Percentiles rank a stretch among this genome's conserved stretches.
These are phyloP conservation scores for Planoprotostelium fungivorum DNA, from an alignment of 78 protist species.

Conservation along the genomic window DNA sequence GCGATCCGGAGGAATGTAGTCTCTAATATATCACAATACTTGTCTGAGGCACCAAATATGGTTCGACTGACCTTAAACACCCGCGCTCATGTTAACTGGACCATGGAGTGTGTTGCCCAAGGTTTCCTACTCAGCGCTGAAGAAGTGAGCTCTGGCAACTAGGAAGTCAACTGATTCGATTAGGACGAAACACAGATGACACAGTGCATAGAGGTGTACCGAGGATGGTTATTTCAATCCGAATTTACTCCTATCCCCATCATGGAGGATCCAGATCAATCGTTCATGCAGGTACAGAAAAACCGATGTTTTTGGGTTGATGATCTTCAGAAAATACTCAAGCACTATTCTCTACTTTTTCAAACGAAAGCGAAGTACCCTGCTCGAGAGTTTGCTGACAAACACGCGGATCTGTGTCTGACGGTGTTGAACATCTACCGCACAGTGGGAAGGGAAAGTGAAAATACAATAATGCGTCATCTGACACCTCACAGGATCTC, in stretches of 20 bases:
- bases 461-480: too few species aligned
- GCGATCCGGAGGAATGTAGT: not conserved
- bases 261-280: not conserved
- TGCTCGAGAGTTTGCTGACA: not conserved
- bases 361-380: not conserved
- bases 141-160: not conserved
- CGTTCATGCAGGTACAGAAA: not conserved
- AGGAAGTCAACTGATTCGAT: not conserved
- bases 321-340: not conserved
- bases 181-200: not conserved
- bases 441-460: not conserved
- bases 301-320: not conserved
- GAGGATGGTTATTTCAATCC: not conserved
- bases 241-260: not conserved
- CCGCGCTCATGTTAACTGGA: not conserved
- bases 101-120: not conserved
- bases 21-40: not conserved
- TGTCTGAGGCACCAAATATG: not conserved
- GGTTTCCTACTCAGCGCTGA: not conserved
- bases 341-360: not conserved
- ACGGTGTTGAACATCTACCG: not conserved
- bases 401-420: not conserved
- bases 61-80: not conserved
- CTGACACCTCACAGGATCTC: too few species aligned
- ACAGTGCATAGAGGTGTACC: not conserved